Conservation (phyloP, 768 basidiomycete species). For the Cystofilobasidium capitatum region DNA sequence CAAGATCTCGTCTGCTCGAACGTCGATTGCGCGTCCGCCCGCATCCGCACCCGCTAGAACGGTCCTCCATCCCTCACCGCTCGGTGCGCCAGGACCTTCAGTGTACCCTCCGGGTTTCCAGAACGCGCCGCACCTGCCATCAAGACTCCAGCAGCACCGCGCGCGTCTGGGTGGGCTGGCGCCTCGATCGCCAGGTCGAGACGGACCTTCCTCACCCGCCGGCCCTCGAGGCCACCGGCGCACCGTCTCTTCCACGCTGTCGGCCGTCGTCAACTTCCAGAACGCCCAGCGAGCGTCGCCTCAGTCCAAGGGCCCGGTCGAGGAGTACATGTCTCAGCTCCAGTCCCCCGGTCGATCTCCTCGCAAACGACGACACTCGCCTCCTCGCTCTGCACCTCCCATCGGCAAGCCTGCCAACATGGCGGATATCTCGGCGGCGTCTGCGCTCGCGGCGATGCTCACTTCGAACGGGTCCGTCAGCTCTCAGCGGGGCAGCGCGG, state of each 20-base stretch:
- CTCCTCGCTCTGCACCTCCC: neutral
- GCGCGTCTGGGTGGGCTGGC: neutral
- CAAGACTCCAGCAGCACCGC: neutral
- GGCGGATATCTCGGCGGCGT: slow-evolving; percentile 8
- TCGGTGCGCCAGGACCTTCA: neutral
- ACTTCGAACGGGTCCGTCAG: neutral
- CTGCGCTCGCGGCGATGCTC: slow-evolving; percentile 16
- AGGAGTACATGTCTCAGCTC: slow-evolving; percentile 5
- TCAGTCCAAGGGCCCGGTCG: neutral
- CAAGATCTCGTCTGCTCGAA: slow-evolving; percentile 18
- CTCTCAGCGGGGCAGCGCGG: neutral
- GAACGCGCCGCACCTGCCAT: neutral
- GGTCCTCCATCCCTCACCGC: slow-evolving; percentile 1
- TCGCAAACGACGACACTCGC: neutral
- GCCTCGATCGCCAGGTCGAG: neutral
- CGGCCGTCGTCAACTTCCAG: slow-evolving; percentile 20
- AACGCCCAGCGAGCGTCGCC: slow-evolving; percentile 9
- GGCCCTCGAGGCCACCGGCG: slow-evolving; percentile 11
- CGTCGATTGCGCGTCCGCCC: slow-evolving; percentile 8
- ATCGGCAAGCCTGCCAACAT: neutral
- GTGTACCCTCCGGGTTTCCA: neutral
- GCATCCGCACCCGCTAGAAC: neutral
- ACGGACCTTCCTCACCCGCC: neutral
- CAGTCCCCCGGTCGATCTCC: neutral
- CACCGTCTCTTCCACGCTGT: slow-evolving; percentile 14